Conservation (phyloP, 1,139 yeast genomes). For the Trichomonascaceae sp. region DNA sequence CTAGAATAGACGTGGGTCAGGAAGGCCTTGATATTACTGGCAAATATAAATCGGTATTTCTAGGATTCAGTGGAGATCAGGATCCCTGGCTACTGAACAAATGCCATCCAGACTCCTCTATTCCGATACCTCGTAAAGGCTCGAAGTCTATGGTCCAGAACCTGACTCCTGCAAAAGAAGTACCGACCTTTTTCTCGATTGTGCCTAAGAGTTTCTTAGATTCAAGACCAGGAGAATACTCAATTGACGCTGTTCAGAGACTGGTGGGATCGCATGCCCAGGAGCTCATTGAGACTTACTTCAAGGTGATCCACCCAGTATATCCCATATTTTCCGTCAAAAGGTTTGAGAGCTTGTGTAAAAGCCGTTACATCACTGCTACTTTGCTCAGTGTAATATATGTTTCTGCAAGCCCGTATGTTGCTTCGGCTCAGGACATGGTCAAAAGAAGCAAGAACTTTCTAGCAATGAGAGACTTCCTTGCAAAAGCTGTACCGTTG, state of each 20-base stretch:
- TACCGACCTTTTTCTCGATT: not conserved
- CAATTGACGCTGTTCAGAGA: not conserved
- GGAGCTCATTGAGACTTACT: conserved; percentile 28
- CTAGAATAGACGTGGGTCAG: not conserved
- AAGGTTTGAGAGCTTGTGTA: not conserved
- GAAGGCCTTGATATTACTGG: conserved; percentile 4
- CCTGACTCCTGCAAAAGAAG: not conserved
- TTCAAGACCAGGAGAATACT: conserved; percentile 3
- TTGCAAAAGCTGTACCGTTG: conserved; percentile 3
- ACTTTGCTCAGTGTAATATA: conserved; percentile 4
- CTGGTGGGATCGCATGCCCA: conserved; percentile 29
- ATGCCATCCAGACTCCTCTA: not conserved
- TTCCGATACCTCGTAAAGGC: conserved; percentile 3
- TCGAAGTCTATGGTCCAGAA: not conserved
- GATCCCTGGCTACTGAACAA: conserved; percentile 2
- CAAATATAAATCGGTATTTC: conserved; percentile 1
- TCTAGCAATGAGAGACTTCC: conserved; percentile 1
- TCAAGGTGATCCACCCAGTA: conserved; percentile 31
- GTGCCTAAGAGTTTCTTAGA: conserved; percentile 1
- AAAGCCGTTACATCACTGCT: not conserved
- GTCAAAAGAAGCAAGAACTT: not conserved
- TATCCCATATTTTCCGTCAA: conserved; percentile 24
- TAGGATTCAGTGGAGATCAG: conserved; percentile 5
- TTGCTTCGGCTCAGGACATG: not conserved
- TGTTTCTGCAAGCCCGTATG: conserved; percentile 2